Base-by-base conservation (phyloP, 768 basidiomycete genomes). In the Termitomyces eurrhizus region DNA sequence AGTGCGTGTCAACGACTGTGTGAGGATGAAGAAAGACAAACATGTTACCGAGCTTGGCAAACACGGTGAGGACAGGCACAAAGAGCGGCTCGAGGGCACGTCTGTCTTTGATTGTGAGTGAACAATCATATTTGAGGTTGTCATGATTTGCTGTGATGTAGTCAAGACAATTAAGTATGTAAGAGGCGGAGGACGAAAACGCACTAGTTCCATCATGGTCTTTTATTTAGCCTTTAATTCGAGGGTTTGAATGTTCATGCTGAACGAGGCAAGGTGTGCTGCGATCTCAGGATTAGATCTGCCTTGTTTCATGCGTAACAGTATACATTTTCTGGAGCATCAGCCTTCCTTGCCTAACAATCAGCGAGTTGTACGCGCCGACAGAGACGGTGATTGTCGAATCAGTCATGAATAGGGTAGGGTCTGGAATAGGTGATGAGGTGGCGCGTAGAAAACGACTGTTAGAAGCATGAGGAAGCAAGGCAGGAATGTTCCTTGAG, bases 71-170 rank as follows among this genome's bases (percentile, higher is more conserved):
- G 1, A 92, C 92, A 3, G 89, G 84, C 0, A 96, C 97, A 69
- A 90, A 95, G 11, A 98, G 76, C 1, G 95, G 95, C 64, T 92
- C 85, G 7, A 98, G 78, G 2, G 93, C 90, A 33, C 89, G 87
- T 1, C 95, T 95, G 56, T 92, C 87, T 60, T 95, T 92, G 21
- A 82, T 85, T 0, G 89, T 92, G 61, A 98, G 83, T 0, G 90
- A 92, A 73, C 98, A 98, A 70, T 98, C 95, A 70, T 93, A 98
- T 50, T 85, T 86, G 36, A 98, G 77, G 69, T 98, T 99, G 65
- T 97, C 70, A 98, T 95, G 66, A 98, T 90, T 89, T 98, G 92
- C 93, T 81, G 51, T 16, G n/a, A 9, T 16, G n/a, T 8, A 41
- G 41, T 41, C 18, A 18, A 16, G 54, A n/a, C 33, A 18, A 16